Conservation (phyloP, 2,329 filamentous ascomycete species). For the Penicillium sp. region DNA sequence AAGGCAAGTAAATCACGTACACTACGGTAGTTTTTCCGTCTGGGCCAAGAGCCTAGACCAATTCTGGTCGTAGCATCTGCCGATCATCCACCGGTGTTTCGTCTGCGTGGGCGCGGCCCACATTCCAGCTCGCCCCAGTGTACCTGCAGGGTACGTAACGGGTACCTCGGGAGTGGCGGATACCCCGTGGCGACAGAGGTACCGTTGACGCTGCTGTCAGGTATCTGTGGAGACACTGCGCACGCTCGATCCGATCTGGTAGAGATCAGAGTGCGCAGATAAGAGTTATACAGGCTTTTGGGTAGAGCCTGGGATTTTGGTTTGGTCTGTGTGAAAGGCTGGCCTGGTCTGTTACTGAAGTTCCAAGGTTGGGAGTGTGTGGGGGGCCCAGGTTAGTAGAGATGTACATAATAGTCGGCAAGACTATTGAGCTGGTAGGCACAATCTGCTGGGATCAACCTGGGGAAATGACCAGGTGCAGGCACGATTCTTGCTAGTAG, state of each 20-base stretch:
- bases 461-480: too few relatives aligned
- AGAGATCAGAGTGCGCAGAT: neutral
- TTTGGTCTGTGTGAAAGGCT: neutral
- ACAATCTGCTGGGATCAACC: too few relatives aligned
- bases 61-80: constrained; percentile 7
- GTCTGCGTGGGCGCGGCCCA: constrained; percentile 19
- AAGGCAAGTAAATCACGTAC: neutral
- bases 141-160: constrained; percentile 16
- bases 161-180: constrained; percentile 8
- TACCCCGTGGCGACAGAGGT: constrained; percentile 6
- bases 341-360: too few relatives aligned
- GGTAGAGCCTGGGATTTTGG: neutral
- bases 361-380: too few relatives aligned
- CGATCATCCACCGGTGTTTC: constrained; percentile 28
- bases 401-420: too few relatives aligned
- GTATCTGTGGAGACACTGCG: neutral
- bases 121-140: constrained; percentile 16
- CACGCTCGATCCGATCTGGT: neutral
- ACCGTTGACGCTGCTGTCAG: constrained; percentile 5
- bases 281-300: neutral
- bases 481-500: too few relatives aligned
- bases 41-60: neutral
- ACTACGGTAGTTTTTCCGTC: too few relatives aligned
- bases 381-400: too few relatives aligned
- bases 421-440: too few relatives aligned